Conservation (phyloP, 2,329 filamentous ascomycete species). For the Aspergillus glaucus region DNA sequence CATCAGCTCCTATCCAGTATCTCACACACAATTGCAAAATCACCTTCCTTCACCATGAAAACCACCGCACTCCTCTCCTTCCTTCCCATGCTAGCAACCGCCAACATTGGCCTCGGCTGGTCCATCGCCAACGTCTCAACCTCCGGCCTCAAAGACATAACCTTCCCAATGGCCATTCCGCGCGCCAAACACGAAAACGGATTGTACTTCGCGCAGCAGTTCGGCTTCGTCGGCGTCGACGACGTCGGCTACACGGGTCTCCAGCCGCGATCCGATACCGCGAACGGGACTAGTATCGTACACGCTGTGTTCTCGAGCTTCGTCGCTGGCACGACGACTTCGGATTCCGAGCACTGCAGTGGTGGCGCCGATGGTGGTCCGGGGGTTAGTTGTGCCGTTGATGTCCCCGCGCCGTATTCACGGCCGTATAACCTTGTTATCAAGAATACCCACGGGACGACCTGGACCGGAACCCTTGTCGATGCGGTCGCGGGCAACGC, state of each 20-base stretch:
- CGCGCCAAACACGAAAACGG: constrained; percentile 15
- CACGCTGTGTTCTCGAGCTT: constrained; percentile 30
- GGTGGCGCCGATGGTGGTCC: constrained; percentile 23
- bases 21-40: too few relatives aligned
- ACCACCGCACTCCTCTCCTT: neutral
- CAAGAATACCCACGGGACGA: constrained; percentile 18
- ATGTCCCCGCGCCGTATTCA: constrained; percentile 14
- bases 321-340: constrained; percentile 15
- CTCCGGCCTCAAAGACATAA: constrained; percentile 14
- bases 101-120: constrained; percentile 12
- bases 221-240: constrained; percentile 13
- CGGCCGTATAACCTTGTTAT: constrained; percentile 16
- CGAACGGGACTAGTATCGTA: constrained; percentile 13
- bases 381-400: constrained; percentile 21
- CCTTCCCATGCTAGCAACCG: constrained; percentile 4
- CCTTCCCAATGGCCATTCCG: constrained; percentile 17
- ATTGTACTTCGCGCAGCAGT: constrained; percentile 26
- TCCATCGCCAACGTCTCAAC: constrained; percentile 6
- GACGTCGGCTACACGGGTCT: constrained; percentile 23
- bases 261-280: constrained; percentile 14
- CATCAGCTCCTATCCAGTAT: too few relatives aligned
- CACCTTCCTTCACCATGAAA: neutral
- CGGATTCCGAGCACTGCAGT: constrained; percentile 16
- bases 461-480: constrained; percentile 23
- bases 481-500: constrained; percentile 12